phyloP scores from a whole-genome alignment of 2,329 filamentous ascomycete genomes.

The Ophiostoma piceae region DNA sequence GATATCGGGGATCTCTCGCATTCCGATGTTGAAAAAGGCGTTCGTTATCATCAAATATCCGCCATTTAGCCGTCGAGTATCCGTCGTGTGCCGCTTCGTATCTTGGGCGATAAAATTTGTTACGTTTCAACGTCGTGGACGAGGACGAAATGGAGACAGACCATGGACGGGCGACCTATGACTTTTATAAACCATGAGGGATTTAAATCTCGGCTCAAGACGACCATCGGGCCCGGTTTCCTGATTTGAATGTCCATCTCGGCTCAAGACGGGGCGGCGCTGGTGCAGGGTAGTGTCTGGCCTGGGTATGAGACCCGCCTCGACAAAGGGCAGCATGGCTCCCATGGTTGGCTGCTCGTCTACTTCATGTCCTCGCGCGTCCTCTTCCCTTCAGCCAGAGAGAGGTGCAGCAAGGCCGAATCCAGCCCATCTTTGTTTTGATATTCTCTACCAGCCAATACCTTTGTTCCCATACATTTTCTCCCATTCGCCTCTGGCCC shows the following conservation, averaged over 20 bases:
- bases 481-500: neutral
- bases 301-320: neutral
- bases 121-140: neutral
- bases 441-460: neutral
- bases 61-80: neutral
- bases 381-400: slow-evolving; percentile 4
- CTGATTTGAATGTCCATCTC: neutral
- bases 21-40: slow-evolving; percentile 1
- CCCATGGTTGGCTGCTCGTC: slow-evolving; percentile 13
- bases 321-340: neutral
- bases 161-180: slow-evolving; percentile 8
- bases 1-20: neutral
- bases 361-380: slow-evolving; percentile 25
- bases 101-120: neutral
- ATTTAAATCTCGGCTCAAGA: slow-evolving; percentile 5
- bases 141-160: slow-evolving; percentile 4
- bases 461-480: neutral
- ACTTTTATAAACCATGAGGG: slow-evolving; percentile 17
- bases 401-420: neutral
- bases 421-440: neutral
- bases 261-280: neutral
- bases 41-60: neutral
- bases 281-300: neutral
- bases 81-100: slow-evolving; percentile 9
- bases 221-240: neutral